These are phyloP conservation scores for Pleurotus eryngii DNA, from an alignment of 768 basidiomycete species.

Conservation along the genomic window DNA sequence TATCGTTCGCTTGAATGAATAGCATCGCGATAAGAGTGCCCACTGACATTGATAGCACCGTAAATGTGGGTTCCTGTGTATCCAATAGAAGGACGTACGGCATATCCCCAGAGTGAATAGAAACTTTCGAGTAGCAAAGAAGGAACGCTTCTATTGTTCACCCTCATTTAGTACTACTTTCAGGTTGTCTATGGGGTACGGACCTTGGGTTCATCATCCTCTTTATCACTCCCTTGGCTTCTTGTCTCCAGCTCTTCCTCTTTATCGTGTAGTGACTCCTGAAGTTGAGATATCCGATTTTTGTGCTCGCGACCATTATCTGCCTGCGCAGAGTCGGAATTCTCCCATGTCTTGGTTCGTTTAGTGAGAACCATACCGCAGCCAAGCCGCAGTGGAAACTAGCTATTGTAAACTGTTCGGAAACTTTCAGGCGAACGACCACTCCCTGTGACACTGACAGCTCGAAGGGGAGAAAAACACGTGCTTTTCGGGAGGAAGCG, in stretches of 20 bases:
- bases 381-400: background rate
- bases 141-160: slow-evolving; percentile 3
- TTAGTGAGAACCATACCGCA: slow-evolving; percentile 30
- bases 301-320: background rate
- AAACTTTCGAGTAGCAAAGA: slow-evolving; percentile 43
- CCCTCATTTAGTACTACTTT: no score
- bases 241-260: background rate
- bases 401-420: background rate
- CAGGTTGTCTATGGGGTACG: background rate
- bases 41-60: slow-evolving; percentile 36
- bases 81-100: slow-evolving; percentile 34
- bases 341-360: slow-evolving; percentile 27
- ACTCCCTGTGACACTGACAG: no score
- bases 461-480: no score
- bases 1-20: slow-evolving; percentile 63
- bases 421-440: background rate
- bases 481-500: no score
- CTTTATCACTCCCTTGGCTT: background rate
- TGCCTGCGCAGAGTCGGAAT: slow-evolving; percentile 13
- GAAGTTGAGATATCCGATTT: background rate
- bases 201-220: background rate
- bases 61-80: background rate
- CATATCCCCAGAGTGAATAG: slow-evolving; percentile 74
- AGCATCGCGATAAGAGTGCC: slow-evolving; percentile 62
- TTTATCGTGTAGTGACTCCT: background rate